Evolutionary conservation across 1,284 basidiomycete genomes (phyloP), one percentile per base, ranked within the genome.

Genomic region (Ganoderma sinense): DNA sequence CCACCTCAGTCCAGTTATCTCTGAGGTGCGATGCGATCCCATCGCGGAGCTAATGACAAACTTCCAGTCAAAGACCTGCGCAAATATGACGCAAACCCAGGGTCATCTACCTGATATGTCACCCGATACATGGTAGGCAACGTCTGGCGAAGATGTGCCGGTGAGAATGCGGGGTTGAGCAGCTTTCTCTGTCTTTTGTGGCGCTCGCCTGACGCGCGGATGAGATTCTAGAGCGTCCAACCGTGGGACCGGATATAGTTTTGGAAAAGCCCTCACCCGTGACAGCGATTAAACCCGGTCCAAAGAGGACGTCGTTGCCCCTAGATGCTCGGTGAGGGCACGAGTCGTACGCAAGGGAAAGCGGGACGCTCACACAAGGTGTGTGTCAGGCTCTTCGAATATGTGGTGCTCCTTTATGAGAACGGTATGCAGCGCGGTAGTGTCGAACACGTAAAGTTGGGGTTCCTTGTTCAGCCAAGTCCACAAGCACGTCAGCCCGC

Each of bases 151-250:
- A 78, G 68, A 58, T 77, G 72, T 18, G 72, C 73, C 20, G 70
- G 62, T 1, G 77, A 75, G 66, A 78, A 78, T 16, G 77, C 73
- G 13, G 78, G 58, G 36, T 75, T 77, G 23, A 79, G 73, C 36
- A 79, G 63, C 67, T 78, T 75, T 31, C 74, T 66, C 48, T 77
- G 73, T 13, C 66, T 69, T 56, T 67, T 71, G 66, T 77, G 74
- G 1, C 71, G 69, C 16, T 72, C 73, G 31, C 75, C 75, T 76
- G 48, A 14, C 13, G 41, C 45, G 23, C 18, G 45, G 20, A 43
- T 18, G 13, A 14, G 23, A 33, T 16, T 26, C 14, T 13, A n/a
- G 7, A 51, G 31, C 14, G 31, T 29, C 36, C 11, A 16, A 40
- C 16, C n/a, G 5, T 3, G 36, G 36, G 6, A 7, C 10, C 7